Evolutionary conservation across 1,284 basidiomycete genomes (phyloP).

Genomic region (Apiotrichum gamsii): DNA sequence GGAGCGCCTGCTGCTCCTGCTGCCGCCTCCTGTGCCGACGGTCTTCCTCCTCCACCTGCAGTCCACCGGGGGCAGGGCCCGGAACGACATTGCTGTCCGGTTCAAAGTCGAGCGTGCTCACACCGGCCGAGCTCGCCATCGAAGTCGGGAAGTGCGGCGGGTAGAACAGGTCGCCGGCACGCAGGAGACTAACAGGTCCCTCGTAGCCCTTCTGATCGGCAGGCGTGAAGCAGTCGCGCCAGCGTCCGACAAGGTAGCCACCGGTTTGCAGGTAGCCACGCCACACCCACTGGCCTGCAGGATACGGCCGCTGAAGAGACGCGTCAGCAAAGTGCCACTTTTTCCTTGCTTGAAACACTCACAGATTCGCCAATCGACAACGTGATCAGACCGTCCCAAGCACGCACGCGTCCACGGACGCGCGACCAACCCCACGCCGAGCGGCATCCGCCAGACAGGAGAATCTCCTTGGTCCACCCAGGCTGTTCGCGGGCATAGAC

Average conservation of each 20-base stretch:
- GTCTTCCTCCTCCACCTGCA: too few species aligned
- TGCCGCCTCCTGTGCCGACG: too few species aligned
- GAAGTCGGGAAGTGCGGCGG: conserved; percentile 31
- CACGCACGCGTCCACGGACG: conserved; percentile 40
- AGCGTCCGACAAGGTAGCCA: conserved; percentile 40
- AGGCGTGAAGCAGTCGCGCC: conserved; percentile 44
- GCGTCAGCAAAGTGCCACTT: too few species aligned
- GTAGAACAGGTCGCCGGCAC: conserved; percentile 36
- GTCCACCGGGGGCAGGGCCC: background rate
- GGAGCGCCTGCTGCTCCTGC: too few species aligned
- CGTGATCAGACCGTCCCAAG: conserved; percentile 45
- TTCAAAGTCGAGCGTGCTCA: conserved; percentile 5
- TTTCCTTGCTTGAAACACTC: too few species aligned
- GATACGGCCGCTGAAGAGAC: conserved; percentile 18
- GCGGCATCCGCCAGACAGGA: conserved; percentile 35
- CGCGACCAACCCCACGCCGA: conserved; percentile 35
- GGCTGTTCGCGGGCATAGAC: conserved; percentile 29
- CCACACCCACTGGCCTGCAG: conserved; percentile 42
- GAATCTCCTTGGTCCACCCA: conserved; percentile 48
- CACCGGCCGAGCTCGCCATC: conserved; percentile 29
- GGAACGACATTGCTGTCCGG: background rate
- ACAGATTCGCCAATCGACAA: conserved; percentile 17
- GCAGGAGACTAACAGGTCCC: conserved; percentile 36
- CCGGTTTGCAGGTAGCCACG: conserved; percentile 45
- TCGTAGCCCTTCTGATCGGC: conserved; percentile 37